Evolutionary conservation across 108 stramenopile species (phyloP), one percentile per base, ranked within the genome.

Genomic region (Pseudonitzschia pungens): DNA sequence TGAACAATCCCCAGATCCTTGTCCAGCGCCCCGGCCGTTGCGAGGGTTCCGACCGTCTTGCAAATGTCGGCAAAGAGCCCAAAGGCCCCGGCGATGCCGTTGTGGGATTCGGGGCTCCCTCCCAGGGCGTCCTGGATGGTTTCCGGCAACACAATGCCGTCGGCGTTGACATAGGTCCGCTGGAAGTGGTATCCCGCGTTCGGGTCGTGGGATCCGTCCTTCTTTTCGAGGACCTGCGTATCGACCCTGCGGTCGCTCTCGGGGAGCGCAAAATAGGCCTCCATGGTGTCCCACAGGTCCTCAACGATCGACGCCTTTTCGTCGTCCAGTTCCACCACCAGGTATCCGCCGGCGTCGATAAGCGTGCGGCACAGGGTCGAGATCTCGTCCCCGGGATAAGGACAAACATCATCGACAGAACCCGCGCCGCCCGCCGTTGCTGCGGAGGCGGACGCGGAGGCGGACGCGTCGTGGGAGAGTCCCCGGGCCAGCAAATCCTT

Each of bases 281-380:
- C 70, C 52, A 77, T 62, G 4, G 60, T 52, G 5, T 20, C 15
- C 76, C 76, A 77, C 70, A 77, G 63, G 45, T 64, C 59, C 43
- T 32, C 18, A 0, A 77, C 70, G 12, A 65, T 44, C n/a, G 58
- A 40, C 0, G 31, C 62, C 26, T 62, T 54, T 18, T 28, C 40
- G 18, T 77, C 41, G 7, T 77, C 70, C 27, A 77, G 27, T 36
- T 64, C 15, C 0, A 77, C 26, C 5, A 77, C 22, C 22, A 66
- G 15, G 28, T 51, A 77, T 32, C 70, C 60, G 7, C 76, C 76
- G 22, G 69, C 31, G 9, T 48, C 41, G 18, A 59, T 11, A 6
- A 77, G 11, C 2, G 5, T 10, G 2, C 45, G 60, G 44, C 20
- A 55, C 9, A 77, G 71, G 16, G 63, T 28, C 12, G 52, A 32